These are phyloP conservation scores for Candida tetrigidarum DNA, from an alignment of 1,139 yeast genomes.

Conservation along the genomic window DNA sequence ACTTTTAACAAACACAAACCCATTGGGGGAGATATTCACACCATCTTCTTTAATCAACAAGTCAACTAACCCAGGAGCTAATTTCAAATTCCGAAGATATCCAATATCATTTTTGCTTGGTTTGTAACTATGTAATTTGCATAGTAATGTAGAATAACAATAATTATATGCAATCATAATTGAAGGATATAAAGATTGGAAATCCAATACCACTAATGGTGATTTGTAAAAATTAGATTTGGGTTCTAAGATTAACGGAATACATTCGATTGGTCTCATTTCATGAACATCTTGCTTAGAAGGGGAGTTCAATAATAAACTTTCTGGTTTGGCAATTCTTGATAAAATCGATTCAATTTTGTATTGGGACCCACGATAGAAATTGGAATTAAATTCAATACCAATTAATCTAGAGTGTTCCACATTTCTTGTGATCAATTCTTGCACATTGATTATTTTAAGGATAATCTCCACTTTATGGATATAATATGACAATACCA, in stretches of 20 bases:
- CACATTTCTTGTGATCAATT: slow-evolving; percentile 69
- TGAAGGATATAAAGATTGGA: slow-evolving; percentile 93
- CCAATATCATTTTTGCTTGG: slow-evolving; percentile 42
- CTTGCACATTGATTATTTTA: slow-evolving; percentile 61
- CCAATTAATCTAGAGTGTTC: slow-evolving; percentile 90
- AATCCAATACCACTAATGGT: slow-evolving; percentile 88
- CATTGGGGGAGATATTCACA: slow-evolving; percentile 82
- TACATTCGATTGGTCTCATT: slow-evolving; percentile 84
- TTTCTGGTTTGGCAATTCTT: slow-evolving; percentile 77
- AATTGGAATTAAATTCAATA: slow-evolving; percentile 85
- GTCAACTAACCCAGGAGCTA: slow-evolving; percentile 62
- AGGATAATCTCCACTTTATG: slow-evolving; percentile 51
- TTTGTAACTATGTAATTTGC: slow-evolving; percentile 61
- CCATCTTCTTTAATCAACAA: slow-evolving; percentile 52
- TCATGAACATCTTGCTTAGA: slow-evolving; percentile 79
- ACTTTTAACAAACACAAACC: slow-evolving; percentile 73
- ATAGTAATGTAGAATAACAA: slow-evolving; percentile 87
- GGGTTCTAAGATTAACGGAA: slow-evolving; percentile 94
- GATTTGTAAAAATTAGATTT: slow-evolving; percentile 82
- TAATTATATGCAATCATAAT: slow-evolving; percentile 90
- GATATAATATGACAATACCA: slow-evolving; percentile 56
- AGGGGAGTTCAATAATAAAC: slow-evolving; percentile 75
- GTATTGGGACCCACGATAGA: slow-evolving; percentile 90
- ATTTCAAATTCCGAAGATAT: slow-evolving; percentile 42
- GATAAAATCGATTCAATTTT: slow-evolving; percentile 86